Evolutionary conservation across 2,329 filamentous ascomycete genomes (phyloP), one percentile per base, ranked within the genome.

Genomic region (Pseudohalonectria lignicola): DNA sequence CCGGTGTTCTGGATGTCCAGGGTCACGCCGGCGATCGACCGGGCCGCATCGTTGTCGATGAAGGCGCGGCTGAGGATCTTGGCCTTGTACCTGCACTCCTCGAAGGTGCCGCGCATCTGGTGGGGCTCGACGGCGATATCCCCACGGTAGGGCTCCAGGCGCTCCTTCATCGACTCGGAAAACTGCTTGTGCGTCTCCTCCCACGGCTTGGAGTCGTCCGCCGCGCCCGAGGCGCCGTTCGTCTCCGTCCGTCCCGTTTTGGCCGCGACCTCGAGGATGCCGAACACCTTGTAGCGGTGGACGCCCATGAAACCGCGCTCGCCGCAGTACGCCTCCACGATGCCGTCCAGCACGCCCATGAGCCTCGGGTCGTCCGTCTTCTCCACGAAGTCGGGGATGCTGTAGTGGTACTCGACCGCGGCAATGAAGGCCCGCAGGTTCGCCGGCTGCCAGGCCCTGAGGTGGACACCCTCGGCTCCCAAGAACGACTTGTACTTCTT

Each of bases 211-310:
- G 52, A 52, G 13, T 56, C 55, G 36, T 64, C 61, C 2, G 56
- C 55, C 4, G 58, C 60, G 0, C 68, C 69, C 2, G 68, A 69
- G 12, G 61, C 55, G 2, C 69, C 69, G 37, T 73, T 73, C 0
- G 69, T 72, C 41, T 64, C 69, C 0, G 68, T 66, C 4, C 69
- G 59, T 3, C 69, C 69, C 0, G 66, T 69, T 49, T 74, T 73
- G 30, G 61, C 64, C 1, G 69, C 69, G 12, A 71, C 63, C 41
- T 73, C 69, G 0, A 73, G 60, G 20, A 74, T 67, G 1, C 69
- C 70, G 43, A 71, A 74, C 4, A 74, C 69, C 46, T 74, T 74
- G 49, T 73, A 72, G n/a, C 69, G 54, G 45, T 74, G 69, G 10
- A 63, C 66, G 5, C 70, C 69, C 69, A 74, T 71, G 47, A 73